Conservation (phyloP, 768 basidiomycete species). For the Saitozyma podzolica region DNA sequence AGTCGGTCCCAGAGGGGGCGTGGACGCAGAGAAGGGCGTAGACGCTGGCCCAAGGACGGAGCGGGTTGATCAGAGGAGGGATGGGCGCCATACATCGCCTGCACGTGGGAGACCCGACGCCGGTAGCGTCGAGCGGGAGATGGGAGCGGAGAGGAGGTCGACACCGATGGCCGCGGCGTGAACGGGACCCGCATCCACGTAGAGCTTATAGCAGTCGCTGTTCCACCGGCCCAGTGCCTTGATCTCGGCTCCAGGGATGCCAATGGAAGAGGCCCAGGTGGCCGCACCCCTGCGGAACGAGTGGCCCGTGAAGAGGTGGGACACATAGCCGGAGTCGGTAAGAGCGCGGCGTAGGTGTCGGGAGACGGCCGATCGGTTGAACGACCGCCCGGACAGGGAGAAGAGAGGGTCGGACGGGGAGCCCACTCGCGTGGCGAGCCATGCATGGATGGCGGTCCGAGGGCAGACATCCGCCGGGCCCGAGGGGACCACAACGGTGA, state of each 20-base stretch:
- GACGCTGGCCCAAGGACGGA: too few relatives aligned
- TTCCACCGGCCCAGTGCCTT: slow-evolving; percentile 11
- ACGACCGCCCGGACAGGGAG: not conserved
- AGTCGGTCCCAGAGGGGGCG: too few relatives aligned
- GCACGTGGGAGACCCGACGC: too few relatives aligned
- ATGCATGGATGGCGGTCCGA: not conserved
- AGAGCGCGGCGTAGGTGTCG: not conserved
- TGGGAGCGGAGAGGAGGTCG: too few relatives aligned
- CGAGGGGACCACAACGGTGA: not conserved
- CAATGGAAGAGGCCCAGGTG: slow-evolving; percentile 13
- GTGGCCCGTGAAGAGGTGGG: slow-evolving; percentile 2
- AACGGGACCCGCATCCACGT: slow-evolving; percentile 1
- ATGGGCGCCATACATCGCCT: too few relatives aligned
- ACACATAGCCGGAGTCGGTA: not conserved
- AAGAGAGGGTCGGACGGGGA: not conserved
- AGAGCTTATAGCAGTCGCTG: slow-evolving; percentile 1
- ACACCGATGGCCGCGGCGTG: too few relatives aligned
- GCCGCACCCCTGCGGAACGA: slow-evolving; percentile 13
- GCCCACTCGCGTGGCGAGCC: not conserved
- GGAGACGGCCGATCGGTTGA: not conserved
- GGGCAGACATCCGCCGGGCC: slow-evolving; percentile 34
- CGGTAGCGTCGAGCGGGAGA: too few relatives aligned
- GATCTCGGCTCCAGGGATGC: slow-evolving; percentile 9
- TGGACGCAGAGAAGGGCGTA: too few relatives aligned
- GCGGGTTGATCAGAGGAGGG: too few relatives aligned